Evolutionary conservation across 805 yeast species (phyloP).

Genomic region (Wickerhamiella musiphila): DNA sequence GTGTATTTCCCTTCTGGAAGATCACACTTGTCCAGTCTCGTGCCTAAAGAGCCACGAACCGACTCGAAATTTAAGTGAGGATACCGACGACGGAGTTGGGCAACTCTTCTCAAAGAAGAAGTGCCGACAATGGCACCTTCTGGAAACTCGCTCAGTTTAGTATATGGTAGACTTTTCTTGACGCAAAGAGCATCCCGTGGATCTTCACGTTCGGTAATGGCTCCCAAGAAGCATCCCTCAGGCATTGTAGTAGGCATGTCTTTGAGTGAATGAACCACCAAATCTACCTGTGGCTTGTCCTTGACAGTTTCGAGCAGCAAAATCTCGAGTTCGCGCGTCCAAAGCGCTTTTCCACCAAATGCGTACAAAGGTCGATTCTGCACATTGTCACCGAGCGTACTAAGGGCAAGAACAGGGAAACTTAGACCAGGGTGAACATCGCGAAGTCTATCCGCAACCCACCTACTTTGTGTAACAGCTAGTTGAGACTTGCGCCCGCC

Average conservation of each 20-base stretch:
- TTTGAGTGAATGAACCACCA: constrained; percentile 85
- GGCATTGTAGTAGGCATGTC: constrained; percentile 85
- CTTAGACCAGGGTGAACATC: constrained; percentile 41
- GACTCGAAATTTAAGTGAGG: constrained; percentile 68
- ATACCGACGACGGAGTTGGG: constrained; percentile 64
- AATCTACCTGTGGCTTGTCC: constrained; percentile 57
- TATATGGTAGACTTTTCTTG: constrained; percentile 47
- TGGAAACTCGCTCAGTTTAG: constrained; percentile 56
- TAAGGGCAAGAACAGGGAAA: constrained; percentile 64
- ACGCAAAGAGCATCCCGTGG: constrained; percentile 85
- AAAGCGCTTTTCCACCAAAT: constrained; percentile 88
- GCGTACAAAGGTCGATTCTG: constrained; percentile 75
- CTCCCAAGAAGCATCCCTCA: constrained; percentile 75
- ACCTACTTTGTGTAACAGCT: constrained; percentile 75
- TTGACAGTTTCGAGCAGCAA: constrained; percentile 40
- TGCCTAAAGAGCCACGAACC: constrained; percentile 70
- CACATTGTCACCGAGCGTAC: constrained; percentile 82
- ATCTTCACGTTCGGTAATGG: constrained; percentile 72
- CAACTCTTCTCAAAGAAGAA: constrained; percentile 82
- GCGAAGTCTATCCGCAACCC: constrained; percentile 45
- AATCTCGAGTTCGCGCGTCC: constrained; percentile 92
- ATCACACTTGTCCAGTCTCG: constrained; percentile 70
- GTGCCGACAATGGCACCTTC: constrained; percentile 82
- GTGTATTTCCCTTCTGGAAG: constrained; percentile 41
- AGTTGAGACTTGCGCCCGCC: constrained; percentile 83